These are phyloP conservation scores for Septoria linicola DNA, from an alignment of 2,329 filamentous ascomycete genomes.

Conservation along the genomic window DNA sequence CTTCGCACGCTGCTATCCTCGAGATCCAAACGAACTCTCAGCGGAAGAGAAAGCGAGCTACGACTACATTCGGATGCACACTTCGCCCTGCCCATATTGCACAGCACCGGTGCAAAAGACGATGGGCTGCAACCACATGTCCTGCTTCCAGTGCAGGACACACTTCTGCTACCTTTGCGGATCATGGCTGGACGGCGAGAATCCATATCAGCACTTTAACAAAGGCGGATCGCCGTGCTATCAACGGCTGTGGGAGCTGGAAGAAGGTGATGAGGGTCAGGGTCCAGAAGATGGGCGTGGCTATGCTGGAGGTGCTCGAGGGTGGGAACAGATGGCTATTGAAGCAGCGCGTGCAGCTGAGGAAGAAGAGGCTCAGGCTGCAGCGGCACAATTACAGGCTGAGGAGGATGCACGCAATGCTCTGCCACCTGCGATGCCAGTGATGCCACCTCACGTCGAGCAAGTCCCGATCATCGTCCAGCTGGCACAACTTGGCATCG, in stretches of 20 bases:
- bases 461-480: constrained; percentile 22
- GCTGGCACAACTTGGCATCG: constrained; percentile 26
- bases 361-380: constrained; percentile 34
- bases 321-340: constrained; percentile 45
- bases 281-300: constrained; percentile 39
- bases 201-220: constrained; percentile 91
- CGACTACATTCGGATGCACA: constrained; percentile 78
- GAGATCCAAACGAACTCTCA: constrained; percentile 67
- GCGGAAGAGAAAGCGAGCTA: constrained; percentile 83
- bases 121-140: constrained; percentile 96
- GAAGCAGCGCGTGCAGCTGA: constrained; percentile 38
- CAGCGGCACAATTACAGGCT: constrained; percentile 34
- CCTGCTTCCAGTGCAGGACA: constrained; percentile 80
- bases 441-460: constrained; percentile 7
- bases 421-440: constrained; percentile 14
- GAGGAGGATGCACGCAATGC: constrained; percentile 22
- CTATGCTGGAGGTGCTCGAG: constrained; percentile 44
- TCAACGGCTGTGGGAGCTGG: constrained; percentile 85
- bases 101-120: constrained; percentile 82
- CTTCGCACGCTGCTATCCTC: constrained; percentile 68
- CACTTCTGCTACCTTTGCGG: constrained; percentile 97
- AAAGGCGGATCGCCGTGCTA: constrained; percentile 67
- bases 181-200: constrained; percentile 74
- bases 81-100: constrained; percentile 87
- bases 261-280: constrained; percentile 67